Conservation (phyloP, 805 yeast species). For the Metschnikowia amazonensis region DNA sequence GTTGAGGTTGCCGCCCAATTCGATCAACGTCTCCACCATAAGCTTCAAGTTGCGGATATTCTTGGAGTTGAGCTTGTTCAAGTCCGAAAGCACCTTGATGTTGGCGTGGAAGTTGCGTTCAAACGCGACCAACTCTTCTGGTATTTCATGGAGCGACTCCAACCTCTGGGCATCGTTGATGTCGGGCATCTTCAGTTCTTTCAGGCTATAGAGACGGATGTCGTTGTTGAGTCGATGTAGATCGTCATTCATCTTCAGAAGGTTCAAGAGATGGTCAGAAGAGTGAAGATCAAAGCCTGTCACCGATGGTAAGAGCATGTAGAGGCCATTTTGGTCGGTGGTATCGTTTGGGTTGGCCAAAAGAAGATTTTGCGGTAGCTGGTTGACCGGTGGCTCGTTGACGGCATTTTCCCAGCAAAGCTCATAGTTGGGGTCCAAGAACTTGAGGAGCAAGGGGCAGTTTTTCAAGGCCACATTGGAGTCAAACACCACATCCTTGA, state of each 20-base stretch:
- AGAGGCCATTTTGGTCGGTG: slow-evolving; percentile 50
- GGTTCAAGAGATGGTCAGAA: slow-evolving; percentile 29
- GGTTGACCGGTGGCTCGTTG: slow-evolving; percentile 42
- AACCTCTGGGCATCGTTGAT: slow-evolving; percentile 16
- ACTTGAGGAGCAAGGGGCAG: slow-evolving; percentile 42
- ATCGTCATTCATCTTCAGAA: slow-evolving; percentile 35
- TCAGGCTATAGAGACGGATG: slow-evolving; percentile 27
- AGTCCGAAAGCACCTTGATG: slow-evolving; percentile 29
- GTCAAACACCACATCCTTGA: slow-evolving; percentile 36
- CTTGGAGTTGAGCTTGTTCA: slow-evolving; percentile 37
- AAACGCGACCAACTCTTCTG: slow-evolving; percentile 28
- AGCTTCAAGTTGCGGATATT: slow-evolving; percentile 38
- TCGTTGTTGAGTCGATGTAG: slow-evolving; percentile 32
- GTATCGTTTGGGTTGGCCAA: slow-evolving; percentile 51
- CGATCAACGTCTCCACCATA: slow-evolving; percentile 40
- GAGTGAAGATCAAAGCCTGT: slow-evolving; percentile 34
- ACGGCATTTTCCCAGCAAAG: slow-evolving; percentile 49
- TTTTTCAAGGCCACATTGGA: slow-evolving; percentile 27
- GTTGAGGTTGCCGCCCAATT: slow-evolving; percentile 55
- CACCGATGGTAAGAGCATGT: slow-evolving; percentile 44
- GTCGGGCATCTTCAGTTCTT: slow-evolving; percentile 16
- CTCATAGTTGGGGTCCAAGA: slow-evolving; percentile 49
- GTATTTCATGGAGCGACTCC: slow-evolving; percentile 19
- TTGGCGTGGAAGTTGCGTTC: slow-evolving; percentile 34
- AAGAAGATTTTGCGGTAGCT: slow-evolving; percentile 46